These are phyloP conservation scores for Cicer pinnatifidum DNA, from an alignment of 306 rosid species.

Conservation along the genomic window DNA sequence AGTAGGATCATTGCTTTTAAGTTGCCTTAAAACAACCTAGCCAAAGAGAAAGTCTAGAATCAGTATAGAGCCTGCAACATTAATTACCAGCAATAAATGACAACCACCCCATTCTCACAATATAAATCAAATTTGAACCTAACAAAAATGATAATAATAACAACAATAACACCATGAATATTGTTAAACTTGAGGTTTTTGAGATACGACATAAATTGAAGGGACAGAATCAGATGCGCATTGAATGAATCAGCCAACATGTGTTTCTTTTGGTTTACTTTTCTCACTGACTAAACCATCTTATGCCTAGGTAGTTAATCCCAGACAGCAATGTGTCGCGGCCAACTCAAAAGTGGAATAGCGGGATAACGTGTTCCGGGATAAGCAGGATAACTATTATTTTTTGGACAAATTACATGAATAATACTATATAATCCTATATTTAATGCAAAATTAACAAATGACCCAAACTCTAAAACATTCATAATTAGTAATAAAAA, in stretches of 20 bases:
- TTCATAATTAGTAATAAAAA: no score
- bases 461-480: no score
- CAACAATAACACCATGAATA: constrained; percentile 16
- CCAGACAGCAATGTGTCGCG: no score
- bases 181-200: constrained; percentile 10
- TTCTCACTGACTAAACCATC: background rate
- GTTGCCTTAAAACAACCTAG: constrained; percentile 70
- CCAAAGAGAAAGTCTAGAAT: constrained; percentile 29
- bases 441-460: no score
- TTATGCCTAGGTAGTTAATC: no score
- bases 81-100: constrained; percentile 12
- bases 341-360: no score
- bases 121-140: constrained; percentile 10
- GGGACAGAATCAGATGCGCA: background rate
- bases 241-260: background rate
- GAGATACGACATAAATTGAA: background rate
- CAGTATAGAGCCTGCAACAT: constrained; percentile 5
- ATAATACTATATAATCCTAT: no score
- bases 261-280: background rate
- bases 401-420: no score
- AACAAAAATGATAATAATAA: constrained; percentile 26
- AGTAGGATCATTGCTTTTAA: constrained; percentile 57
- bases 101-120: constrained; percentile 22
- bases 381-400: no score
- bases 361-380: no score